phyloP scores from a whole-genome alignment of 2,329 filamentous ascomycete genomes.

The Scedosporium boydii region DNA sequence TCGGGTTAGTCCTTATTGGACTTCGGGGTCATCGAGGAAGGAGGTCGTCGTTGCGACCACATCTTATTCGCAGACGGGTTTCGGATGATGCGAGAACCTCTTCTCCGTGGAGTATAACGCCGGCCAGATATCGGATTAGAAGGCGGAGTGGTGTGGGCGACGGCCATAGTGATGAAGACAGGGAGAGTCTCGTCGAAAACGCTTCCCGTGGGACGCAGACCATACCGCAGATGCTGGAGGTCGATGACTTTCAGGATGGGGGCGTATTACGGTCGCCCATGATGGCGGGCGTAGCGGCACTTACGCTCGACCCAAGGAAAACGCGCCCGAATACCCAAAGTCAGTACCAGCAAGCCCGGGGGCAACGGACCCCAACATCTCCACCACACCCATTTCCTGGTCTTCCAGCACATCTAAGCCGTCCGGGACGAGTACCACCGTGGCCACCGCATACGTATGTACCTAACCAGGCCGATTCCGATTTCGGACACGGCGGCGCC shows the following conservation, averaged over 20 bases:
- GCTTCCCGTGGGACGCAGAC: neutral
- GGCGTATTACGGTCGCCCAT: too few relatives aligned
- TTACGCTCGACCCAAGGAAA: too few relatives aligned
- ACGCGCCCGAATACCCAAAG: neutral
- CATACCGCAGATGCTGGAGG: neutral
- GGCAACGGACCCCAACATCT: neutral
- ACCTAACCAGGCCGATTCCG: neutral
- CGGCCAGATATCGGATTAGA: neutral
- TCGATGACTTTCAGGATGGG: neutral
- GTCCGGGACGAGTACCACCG: neutral
- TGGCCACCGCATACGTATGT: neutral
- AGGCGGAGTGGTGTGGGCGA: neutral
- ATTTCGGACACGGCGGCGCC: neutral
- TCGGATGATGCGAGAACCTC: neutral
- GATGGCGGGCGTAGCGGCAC: too few relatives aligned
- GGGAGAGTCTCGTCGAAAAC: neutral
- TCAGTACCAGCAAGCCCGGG: neutral
- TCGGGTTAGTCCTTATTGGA: slow-evolving; percentile 28
- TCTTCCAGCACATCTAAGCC: neutral
- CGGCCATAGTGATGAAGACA: neutral
- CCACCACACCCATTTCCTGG: neutral
- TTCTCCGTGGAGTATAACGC: neutral
- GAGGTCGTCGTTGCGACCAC: neutral
- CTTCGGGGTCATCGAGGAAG: neutral
- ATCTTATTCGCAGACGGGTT: neutral